Evolutionary conservation across 768 basidiomycete genomes (phyloP), one percentile per base, ranked within the genome.

Genomic region (Pulveroboletus ravenelii): DNA sequence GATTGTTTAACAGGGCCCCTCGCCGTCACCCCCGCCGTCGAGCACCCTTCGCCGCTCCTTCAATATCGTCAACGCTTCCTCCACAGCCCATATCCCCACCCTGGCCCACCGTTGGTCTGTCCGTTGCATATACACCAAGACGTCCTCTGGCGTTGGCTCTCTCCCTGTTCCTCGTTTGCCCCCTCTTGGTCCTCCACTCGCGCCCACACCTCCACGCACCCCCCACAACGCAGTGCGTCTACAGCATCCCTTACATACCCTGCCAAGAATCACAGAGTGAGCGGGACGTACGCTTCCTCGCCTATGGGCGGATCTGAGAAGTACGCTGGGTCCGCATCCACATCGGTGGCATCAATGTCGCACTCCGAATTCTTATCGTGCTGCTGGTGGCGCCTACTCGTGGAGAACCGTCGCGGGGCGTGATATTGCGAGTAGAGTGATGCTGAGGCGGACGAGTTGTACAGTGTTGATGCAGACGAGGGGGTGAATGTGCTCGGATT

Each of bases 41-140:
- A 81, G 81, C 0, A 23, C 20, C 20, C 41, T 9, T 45, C 23
- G 51, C 2, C 47, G 27, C 1, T 10, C 15, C 31, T 27, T 62
- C 56, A 56, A 55, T n/a, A n/a, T n/a, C n/a, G n/a, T n/a, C n/a
- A n/a, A n/a, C 1, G 84, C 79, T 44, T 85, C 85, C 47, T 79
- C 73, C 1, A 89, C 73, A 51, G 72, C 73, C 81, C 84, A 88
- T 42, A 74, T 70, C 1, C 84, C 84, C 8, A 89, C 67, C 56
- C 74, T 73, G 53, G 71, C 74, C 87, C 87, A 90, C 29, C 80
- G 73, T 58, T 76, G 82, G 55, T 89, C 87, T 43, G 65, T 70
- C 49, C 68, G 72, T 42, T 63, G 62, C 57, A 90, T 57, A 50
- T 68, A 70, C 1, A 52, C 53, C 23, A 78, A 61, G 18, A 90